Evolutionary conservation across 2,329 filamentous ascomycete species (phyloP).

Genomic region (Leptodontidium sp.): DNA sequence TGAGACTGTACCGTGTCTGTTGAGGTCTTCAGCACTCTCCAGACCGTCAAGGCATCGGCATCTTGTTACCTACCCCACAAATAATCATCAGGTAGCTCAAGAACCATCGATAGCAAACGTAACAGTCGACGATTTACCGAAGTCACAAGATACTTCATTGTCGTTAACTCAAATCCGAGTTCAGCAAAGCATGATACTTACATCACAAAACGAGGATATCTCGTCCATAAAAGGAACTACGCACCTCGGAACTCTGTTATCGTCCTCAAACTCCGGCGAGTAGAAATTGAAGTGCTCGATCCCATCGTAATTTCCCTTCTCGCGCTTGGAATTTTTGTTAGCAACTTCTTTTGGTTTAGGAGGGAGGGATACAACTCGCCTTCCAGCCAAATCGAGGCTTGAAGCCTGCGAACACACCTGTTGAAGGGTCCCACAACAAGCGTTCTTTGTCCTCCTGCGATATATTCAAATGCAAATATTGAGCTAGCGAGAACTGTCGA

Average conservation of each 20-base stretch:
- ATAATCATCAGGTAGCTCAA: slow-evolving; percentile 55
- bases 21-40: too few species aligned
- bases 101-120: slow-evolving; percentile 52
- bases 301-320: slow-evolving; percentile 54
- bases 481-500: slow-evolving; percentile 58
- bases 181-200: slow-evolving; percentile 6
- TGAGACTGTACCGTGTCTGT: slow-evolving; percentile 52
- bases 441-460: slow-evolving; percentile 57
- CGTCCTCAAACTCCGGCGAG: slow-evolving; percentile 31
- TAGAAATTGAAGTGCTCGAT: slow-evolving; percentile 62
- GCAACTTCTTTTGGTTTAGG: not conserved
- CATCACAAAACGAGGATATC: slow-evolving; percentile 53
- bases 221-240: slow-evolving; percentile 59
- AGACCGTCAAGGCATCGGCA: too few species aligned
- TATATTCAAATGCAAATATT: slow-evolving; percentile 59
- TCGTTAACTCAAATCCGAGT: not conserved
- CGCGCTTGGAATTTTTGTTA: slow-evolving; percentile 47
- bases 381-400: slow-evolving; percentile 54
- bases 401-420: slow-evolving; percentile 58
- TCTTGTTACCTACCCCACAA: slow-evolving; percentile 47
- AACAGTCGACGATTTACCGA: slow-evolving; percentile 55
- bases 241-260: slow-evolving; percentile 49
- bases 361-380: slow-evolving; percentile 10
- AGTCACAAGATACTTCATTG: slow-evolving; percentile 53
- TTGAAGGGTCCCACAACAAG: slow-evolving; percentile 57